A percentile compares a stretch with the other conserved stretches of the same genome.
Conservation (phyloP, 768 basidiomycete genomes). For the Boletus bicolor region DNA sequence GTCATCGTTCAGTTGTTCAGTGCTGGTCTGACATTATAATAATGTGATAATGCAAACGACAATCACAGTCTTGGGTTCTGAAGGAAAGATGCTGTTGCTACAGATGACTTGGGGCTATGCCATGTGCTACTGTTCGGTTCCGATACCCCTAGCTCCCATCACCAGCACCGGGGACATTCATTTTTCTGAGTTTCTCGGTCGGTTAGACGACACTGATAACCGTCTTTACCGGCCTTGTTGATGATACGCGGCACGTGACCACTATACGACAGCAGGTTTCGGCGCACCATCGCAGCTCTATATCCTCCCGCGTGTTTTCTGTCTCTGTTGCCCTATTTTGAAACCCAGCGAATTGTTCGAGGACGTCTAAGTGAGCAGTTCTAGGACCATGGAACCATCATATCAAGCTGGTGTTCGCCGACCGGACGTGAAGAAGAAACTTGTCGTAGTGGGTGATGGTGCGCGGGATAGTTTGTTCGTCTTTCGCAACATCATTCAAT, state of each 20-base stretch:
- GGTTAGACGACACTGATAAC: not conserved
- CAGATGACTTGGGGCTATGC: not conserved
- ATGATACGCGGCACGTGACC: conserved; percentile 17
- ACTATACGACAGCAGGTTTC: not conserved
- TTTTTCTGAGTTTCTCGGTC: not conserved
- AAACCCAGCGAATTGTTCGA: not conserved
- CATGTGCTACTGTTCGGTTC: too few relatives aligned
- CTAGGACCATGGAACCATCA: conserved; percentile 25
- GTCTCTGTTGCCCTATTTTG: not conserved
- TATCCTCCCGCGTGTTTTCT: conserved; percentile 2
- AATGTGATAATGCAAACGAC: not conserved
- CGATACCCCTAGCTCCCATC: too few relatives aligned
- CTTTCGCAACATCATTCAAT: conserved; percentile 26
- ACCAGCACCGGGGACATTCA: not conserved
- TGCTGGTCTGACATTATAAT: not conserved
- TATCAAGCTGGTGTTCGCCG: conserved; percentile 38
- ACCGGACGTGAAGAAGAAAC: conserved; percentile 82
- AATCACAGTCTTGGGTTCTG: not conserved
- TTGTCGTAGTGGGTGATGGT: conserved; percentile 89
- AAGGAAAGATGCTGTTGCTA: not conserved
- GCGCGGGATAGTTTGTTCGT: conserved; percentile 36
- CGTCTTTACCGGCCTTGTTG: too few relatives aligned
- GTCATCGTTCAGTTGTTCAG: not conserved
- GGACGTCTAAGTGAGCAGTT: not conserved
- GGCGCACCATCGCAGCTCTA: not conserved